These are phyloP conservation scores for Aphanomyces invadans DNA, from an alignment of 352 stramenopile genomes.

Conservation along the genomic window DNA sequence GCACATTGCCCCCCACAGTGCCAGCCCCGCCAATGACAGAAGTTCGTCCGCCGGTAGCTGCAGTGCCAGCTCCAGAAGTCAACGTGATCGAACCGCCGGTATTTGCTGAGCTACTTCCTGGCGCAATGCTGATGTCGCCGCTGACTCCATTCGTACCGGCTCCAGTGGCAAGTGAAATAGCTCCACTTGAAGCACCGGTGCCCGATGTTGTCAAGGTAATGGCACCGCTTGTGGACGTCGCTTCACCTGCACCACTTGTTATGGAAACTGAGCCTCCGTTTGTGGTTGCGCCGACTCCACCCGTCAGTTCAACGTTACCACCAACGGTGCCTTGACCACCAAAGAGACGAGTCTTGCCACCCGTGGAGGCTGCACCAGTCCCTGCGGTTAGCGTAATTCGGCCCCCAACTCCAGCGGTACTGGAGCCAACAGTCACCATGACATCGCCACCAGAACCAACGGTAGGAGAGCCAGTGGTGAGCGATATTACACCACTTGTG, in stretches of 20 bases:
- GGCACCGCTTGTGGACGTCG: slow-evolving; percentile 5
- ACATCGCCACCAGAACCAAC: slow-evolving; percentile 7
- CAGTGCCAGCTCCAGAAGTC: slow-evolving; percentile 3
- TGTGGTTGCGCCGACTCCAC: slow-evolving; percentile 7
- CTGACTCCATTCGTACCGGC: slow-evolving; percentile 11
- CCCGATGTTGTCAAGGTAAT: slow-evolving; percentile 16
- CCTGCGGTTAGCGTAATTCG: slow-evolving; percentile 10
- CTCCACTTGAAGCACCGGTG: slow-evolving; percentile 11
- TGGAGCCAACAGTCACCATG: slow-evolving; percentile 6
- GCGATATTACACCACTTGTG: slow-evolving; percentile 14
- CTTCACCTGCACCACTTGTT: slow-evolving; percentile 4
- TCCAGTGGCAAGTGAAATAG: slow-evolving; percentile 11
- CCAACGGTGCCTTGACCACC: slow-evolving; percentile 22
- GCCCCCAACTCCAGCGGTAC: slow-evolving; percentile 6
- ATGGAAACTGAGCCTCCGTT: slow-evolving; percentile 6
- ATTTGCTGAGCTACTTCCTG: slow-evolving; percentile 31
- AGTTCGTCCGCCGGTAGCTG: not conserved
- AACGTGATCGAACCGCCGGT: slow-evolving; percentile 33
- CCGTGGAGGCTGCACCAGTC: not conserved
- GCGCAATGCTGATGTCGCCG: slow-evolving; percentile 4
- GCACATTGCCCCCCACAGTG: slow-evolving; percentile 27
- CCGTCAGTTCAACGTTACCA: slow-evolving; percentile 16
- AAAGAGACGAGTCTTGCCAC: slow-evolving; percentile 5
- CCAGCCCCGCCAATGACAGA: slow-evolving; percentile 11
- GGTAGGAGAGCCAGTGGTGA: slow-evolving; percentile 10